These are phyloP conservation scores for Salvia hispanica DNA, from an alignment of 257 asterid genomes.

Conservation along the genomic window DNA sequence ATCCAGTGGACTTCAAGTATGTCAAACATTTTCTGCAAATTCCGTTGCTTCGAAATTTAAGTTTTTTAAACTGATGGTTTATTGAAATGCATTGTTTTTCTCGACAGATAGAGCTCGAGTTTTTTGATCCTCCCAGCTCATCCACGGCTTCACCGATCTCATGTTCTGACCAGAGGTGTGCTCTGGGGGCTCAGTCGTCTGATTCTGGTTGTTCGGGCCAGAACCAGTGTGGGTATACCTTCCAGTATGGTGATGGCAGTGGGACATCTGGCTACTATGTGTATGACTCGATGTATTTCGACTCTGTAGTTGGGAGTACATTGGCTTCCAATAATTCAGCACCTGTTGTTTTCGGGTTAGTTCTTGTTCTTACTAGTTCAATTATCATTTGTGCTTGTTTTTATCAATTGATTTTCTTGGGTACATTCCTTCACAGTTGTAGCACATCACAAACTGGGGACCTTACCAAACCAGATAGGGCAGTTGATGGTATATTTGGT, in stretches of 20 bases:
- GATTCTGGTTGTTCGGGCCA: slow-evolving; percentile 72
- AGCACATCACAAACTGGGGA: slow-evolving; percentile 91
- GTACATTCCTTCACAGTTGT: slow-evolving; percentile 56
- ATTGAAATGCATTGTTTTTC: slow-evolving; percentile 20
- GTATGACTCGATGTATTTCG: slow-evolving; percentile 71
- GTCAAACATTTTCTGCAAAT: slow-evolving; percentile 5
- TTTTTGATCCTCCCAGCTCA: slow-evolving; percentile 80
- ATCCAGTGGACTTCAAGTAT: slow-evolving; percentile 90
- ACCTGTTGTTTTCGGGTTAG: slow-evolving; percentile 90
- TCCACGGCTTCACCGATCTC: too few species aligned
- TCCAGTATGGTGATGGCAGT: slow-evolving; percentile 97
- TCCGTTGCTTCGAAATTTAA: not conserved
- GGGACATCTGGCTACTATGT: slow-evolving; percentile 92
- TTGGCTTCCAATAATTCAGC: slow-evolving; percentile 72
- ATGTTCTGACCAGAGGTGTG: too few species aligned
- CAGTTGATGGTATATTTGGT: slow-evolving; percentile 96
- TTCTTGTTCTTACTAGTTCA: slow-evolving; percentile 18
- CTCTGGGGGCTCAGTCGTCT: too few species aligned
- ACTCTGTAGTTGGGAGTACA: slow-evolving; percentile 62
- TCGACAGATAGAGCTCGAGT: slow-evolving; percentile 80
- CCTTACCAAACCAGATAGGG: slow-evolving; percentile 86
- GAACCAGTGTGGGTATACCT: slow-evolving; percentile 77
- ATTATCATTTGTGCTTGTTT: not conserved
- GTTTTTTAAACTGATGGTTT: not conserved
- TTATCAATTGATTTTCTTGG: slow-evolving; percentile 27